phyloP scores from a whole-genome alignment of 2,329 filamentous ascomycete genomes.

The Xylariaceae sp. region DNA sequence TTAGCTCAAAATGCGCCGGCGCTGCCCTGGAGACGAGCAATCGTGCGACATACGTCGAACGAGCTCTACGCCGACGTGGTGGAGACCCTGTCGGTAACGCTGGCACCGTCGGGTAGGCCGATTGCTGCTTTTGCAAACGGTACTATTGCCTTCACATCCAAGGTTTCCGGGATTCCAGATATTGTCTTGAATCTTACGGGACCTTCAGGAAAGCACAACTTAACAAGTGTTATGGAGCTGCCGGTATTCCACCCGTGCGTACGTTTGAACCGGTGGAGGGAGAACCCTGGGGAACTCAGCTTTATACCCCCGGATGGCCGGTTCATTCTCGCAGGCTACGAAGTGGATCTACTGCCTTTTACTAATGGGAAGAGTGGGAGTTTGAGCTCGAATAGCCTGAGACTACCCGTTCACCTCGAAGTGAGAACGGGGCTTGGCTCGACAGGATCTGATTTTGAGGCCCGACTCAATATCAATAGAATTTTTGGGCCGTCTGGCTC shows the following conservation, averaged over 20 bases:
- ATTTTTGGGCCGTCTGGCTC: slow-evolving; percentile 54
- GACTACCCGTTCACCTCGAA: slow-evolving; percentile 80
- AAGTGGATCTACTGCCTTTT: slow-evolving; percentile 84
- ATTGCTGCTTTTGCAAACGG: slow-evolving; percentile 87
- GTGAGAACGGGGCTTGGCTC: slow-evolving; percentile 79
- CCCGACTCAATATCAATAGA: slow-evolving; percentile 72
- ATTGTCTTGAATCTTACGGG: slow-evolving; percentile 79
- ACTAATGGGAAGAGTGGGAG: slow-evolving; percentile 59
- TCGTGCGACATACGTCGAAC: slow-evolving; percentile 94
- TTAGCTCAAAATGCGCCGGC: slow-evolving; percentile 53
- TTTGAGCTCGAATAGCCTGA: slow-evolving; percentile 65
- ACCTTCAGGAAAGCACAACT: slow-evolving; percentile 76
- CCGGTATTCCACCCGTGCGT: slow-evolving; percentile 98
- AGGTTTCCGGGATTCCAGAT: slow-evolving; percentile 93
- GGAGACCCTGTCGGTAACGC: slow-evolving; percentile 83
- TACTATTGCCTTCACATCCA: slow-evolving; percentile 91
- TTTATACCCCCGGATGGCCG: slow-evolving; percentile 94
- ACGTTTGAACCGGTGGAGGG: slow-evolving; percentile 84
- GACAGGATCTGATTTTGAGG: slow-evolving; percentile 83
- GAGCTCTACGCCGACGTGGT: slow-evolving; percentile 96
- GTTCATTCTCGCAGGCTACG: slow-evolving; percentile 92
- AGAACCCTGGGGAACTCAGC: slow-evolving; percentile 86
- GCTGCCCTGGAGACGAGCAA: slow-evolving; percentile 86
- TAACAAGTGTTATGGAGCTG: slow-evolving; percentile 76
- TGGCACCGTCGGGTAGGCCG: slow-evolving; percentile 87